phyloP scores from a whole-genome alignment of 108 stramenopile species.

The Cylindrotheca fusiformis region DNA sequence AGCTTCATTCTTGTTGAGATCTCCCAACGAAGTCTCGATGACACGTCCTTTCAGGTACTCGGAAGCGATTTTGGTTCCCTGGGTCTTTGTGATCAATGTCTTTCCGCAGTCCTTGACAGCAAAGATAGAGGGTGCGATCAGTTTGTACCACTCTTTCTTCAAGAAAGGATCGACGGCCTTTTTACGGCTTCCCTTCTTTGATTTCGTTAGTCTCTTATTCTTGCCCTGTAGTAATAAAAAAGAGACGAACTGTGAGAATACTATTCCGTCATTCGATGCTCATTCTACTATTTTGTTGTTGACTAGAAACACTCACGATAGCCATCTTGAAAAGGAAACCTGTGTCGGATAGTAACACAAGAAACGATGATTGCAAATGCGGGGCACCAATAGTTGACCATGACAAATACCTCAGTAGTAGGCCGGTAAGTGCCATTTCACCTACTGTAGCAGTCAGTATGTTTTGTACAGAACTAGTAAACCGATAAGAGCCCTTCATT shows the following conservation, averaged over 20 bases:
- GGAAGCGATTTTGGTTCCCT: slow-evolving; percentile 97
- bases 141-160: slow-evolving; percentile 99
- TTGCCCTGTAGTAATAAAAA: slow-evolving; percentile 80
- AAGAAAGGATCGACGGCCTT: slow-evolving; percentile 97
- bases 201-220: slow-evolving; percentile 96
- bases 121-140: slow-evolving; percentile 98
- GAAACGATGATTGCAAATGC: too few species aligned
- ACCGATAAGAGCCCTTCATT: neutral
- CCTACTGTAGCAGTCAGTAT: neutral
- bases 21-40: slow-evolving; percentile 96
- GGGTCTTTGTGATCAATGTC: slow-evolving; percentile 98
- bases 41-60: slow-evolving; percentile 98
- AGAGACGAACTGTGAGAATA: neutral
- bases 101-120: slow-evolving; percentile 92
- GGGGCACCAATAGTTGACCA: neutral
- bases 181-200: slow-evolving; percentile 91
- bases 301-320: slow-evolving; percentile 9
- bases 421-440: neutral
- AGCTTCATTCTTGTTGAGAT: slow-evolving; percentile 95
- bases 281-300: neutral
- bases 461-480: neutral
- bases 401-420: neutral
- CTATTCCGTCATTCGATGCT: neutral
- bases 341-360: too few species aligned
- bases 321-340: slow-evolving; percentile 26